Evolutionary conservation across 2,329 filamentous ascomycete species (phyloP), one percentile per base, ranked within the genome.

Genomic region (Microdochium paspali): DNA sequence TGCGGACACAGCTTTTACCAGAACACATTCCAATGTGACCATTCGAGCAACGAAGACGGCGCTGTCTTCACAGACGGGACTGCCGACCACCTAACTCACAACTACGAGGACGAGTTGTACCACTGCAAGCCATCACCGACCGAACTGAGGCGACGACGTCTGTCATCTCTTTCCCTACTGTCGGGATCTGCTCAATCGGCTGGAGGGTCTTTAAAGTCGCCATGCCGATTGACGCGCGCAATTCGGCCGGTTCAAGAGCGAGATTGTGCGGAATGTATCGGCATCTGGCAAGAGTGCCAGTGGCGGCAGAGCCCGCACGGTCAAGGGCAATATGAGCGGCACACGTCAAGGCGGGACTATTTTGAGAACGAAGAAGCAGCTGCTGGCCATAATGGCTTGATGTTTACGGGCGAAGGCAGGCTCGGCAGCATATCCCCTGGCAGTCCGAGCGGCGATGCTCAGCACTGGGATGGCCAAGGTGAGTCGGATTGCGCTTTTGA

Each of bases 1-100:
- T 68, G 65, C 57, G 45, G 46, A 23, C 64, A 66, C 51, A 56
- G 49, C 44, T 46, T 56, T 44, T 66, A 62, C 52, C 63, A 67
- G 44, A 66, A 64, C 56, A 66, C 61, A 6, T 61, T 52, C 47
- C 50, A 49, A 21, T 68, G 65, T 21, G 35, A 40, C 47, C 51
- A 56, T 40, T 24, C 55, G 1, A 62, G 18, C 15, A 40, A 21
- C 12, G 35, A 21, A 40, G 35, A 20, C 35, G 18, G 35, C 12
- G 35, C 35, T 12, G 35, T 7, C 7, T 28, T 28, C 26, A 7
- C 26, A 7, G 26, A 28, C 13, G 26, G 13, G 7, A 13, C 13
- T 7, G 26, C 13, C 13, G 26, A 28, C 13, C 26, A 13, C 26
- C 26, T 13, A 13, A 28, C 26, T 40, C 18, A 10, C 6, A 40